These are phyloP conservation scores for Russula ochroleuca DNA, from an alignment of 768 basidiomycete species.

Conservation along the genomic window DNA sequence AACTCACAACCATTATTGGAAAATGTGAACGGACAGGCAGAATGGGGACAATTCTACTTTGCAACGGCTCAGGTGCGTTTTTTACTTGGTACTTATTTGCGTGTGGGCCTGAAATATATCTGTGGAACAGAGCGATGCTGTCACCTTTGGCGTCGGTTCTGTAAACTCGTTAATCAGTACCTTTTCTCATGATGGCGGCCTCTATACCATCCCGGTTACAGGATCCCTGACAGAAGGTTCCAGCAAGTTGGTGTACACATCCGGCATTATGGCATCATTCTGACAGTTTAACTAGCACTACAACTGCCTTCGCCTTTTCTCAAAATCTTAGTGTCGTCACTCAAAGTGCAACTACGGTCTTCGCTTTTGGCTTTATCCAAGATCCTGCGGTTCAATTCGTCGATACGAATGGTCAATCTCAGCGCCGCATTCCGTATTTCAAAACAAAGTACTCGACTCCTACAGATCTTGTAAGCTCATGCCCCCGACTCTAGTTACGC, in stretches of 20 bases:
- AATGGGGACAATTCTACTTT: conserved; percentile 20
- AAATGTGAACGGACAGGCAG: conserved; percentile 9
- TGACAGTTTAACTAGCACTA: conserved; percentile 4
- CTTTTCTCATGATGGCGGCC: conserved; percentile 5
- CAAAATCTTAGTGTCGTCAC: conserved; percentile 6
- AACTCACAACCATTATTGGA: conserved; percentile 9
- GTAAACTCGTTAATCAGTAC: background rate
- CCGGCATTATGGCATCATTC: background rate
- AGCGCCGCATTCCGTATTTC: conserved; percentile 12
- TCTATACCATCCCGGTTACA: background rate
- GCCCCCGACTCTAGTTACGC: background rate
- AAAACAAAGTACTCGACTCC: background rate
- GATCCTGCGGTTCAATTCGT: conserved; percentile 14
- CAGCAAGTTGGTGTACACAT: conserved; percentile 9
- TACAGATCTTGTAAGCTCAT: conserved; percentile 6
- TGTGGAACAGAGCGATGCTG: background rate
- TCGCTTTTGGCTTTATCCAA: conserved; percentile 20
- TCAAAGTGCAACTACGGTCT: background rate
- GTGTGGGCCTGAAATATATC: background rate
- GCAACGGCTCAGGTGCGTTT: conserved; percentile 13
- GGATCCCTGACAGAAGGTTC: background rate
- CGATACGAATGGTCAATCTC: conserved; percentile 7
- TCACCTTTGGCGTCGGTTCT: conserved; percentile 5
- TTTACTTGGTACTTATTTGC: background rate
- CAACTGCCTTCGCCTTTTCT: conserved; percentile 12